Evolutionary conservation across 768 basidiomycete genomes (phyloP).

Genomic region (Panus rudis): DNA sequence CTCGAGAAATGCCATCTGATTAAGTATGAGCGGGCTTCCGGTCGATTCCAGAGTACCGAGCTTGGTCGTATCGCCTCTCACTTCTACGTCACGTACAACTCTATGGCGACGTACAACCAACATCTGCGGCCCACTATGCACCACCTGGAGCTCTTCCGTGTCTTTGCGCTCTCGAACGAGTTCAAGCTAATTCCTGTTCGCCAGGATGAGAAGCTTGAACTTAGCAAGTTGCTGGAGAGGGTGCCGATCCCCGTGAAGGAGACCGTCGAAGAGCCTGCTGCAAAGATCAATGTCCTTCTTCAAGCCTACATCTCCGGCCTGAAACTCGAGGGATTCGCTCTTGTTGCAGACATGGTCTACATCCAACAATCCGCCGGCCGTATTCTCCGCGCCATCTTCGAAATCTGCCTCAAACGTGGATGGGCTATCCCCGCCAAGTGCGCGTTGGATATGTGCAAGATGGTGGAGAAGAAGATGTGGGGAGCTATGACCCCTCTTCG

Average conservation of each 20-base stretch:
- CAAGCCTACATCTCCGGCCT: slow-evolving; percentile 93
- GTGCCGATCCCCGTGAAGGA: slow-evolving; percentile 98
- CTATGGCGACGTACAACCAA: slow-evolving; percentile 96
- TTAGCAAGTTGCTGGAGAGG: slow-evolving; percentile 83
- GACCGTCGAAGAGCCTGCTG: slow-evolving; percentile 89
- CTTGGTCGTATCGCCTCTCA: slow-evolving; percentile 91
- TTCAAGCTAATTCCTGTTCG: slow-evolving; percentile 89
- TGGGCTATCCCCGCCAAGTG: slow-evolving; percentile 94
- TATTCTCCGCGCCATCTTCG: slow-evolving; percentile 93
- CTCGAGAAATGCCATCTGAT: slow-evolving; percentile 92
- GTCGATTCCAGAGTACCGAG: slow-evolving; percentile 89
- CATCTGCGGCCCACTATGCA: slow-evolving; percentile 85
- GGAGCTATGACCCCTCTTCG: slow-evolving; percentile 94
- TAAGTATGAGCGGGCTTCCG: slow-evolving; percentile 87
- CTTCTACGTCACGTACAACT: slow-evolving; percentile 91
- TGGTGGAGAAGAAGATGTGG: slow-evolving; percentile 94
- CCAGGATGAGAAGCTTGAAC: slow-evolving; percentile 85
- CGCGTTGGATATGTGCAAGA: slow-evolving; percentile 91
- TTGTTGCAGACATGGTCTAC: slow-evolving; percentile 91
- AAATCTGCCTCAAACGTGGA: slow-evolving; percentile 96
- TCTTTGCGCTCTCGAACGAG: slow-evolving; percentile 93
- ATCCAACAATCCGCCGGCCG: slow-evolving; percentile 96
- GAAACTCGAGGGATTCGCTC: slow-evolving; percentile 84
- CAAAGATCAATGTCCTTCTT: slow-evolving; percentile 94
- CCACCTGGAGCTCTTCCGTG: slow-evolving; percentile 85